These are phyloP conservation scores for Fusarium metavorans DNA, from an alignment of 2,329 filamentous ascomycete species.

Conservation along the genomic window DNA sequence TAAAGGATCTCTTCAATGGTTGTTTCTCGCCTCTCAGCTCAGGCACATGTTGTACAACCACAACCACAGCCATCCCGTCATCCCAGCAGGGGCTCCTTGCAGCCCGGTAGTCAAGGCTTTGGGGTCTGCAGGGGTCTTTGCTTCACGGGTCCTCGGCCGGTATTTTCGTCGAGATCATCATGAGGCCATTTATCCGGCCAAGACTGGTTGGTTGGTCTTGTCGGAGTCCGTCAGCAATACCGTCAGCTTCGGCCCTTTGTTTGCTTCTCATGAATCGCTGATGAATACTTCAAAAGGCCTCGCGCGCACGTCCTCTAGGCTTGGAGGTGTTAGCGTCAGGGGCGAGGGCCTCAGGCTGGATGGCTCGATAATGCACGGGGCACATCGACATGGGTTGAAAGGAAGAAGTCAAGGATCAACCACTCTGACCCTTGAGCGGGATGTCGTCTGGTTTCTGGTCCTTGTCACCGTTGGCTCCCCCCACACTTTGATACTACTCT, in stretches of 20 bases:
- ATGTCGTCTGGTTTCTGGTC: conserved; percentile 3
- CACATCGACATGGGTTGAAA: conserved; percentile 19
- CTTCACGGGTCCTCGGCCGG: conserved; percentile 10
- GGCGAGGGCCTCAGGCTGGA: conserved; percentile 17
- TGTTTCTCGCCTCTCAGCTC: conserved; percentile 1
- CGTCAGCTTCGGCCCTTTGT: conserved; percentile 25
- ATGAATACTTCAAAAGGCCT: conserved; percentile 6
- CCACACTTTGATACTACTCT: conserved; percentile 23
- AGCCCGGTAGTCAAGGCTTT: conserved; percentile 2
- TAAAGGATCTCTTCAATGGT: conserved; percentile 3
- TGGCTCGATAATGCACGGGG: conserved; percentile 34
- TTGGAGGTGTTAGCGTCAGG: conserved; percentile 33
- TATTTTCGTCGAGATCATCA: conserved; percentile 7
- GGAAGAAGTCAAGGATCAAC: conserved; percentile 13
- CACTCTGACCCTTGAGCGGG: neutral
- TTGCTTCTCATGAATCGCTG: conserved; percentile 9
- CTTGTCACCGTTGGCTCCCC: neutral
- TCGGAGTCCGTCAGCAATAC: neutral
- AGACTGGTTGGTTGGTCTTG: neutral
- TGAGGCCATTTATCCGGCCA: neutral
- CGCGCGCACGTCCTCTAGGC: conserved; percentile 18
- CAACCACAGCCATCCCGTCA: neutral
- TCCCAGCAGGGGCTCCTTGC: conserved; percentile 16
- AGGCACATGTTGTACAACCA: neutral
- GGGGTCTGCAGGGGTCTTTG: conserved; percentile 9